phyloP scores from a whole-genome alignment of 495 filamentous ascomycete genomes.

The Neurospora tetrasperma region DNA sequence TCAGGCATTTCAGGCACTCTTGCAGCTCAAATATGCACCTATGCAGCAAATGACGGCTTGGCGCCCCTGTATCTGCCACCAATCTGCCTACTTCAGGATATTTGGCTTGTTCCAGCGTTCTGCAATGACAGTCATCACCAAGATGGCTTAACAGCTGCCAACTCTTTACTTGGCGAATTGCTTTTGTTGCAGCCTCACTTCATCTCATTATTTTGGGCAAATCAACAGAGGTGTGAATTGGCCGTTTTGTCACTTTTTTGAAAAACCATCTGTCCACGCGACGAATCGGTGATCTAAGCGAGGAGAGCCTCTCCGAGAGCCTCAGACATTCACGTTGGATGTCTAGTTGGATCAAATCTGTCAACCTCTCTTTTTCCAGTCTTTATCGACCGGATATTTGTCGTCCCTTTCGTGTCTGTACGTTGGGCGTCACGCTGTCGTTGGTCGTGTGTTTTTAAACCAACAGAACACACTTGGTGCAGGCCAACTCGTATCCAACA shows the following conservation, averaged over 20 bases:
- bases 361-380: neutral
- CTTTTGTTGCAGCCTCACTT: no score
- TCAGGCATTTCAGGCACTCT: conserved; percentile 20
- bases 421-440: neutral
- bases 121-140: neutral
- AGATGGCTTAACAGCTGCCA: neutral
- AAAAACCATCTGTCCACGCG: neutral
- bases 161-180: no score
- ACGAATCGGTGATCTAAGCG: neutral
- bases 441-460: neutral
- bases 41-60: conserved; percentile 18
- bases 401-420: neutral
- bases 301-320: neutral
- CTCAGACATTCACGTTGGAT: neutral
- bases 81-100: neutral
- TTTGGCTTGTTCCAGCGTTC: neutral
- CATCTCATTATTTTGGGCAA: neutral
- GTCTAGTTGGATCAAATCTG: no score
- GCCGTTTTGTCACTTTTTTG: neutral
- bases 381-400: neutral
- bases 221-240: neutral
- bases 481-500: neutral
- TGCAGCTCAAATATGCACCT: conserved; percentile 19
- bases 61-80: conserved; percentile 14
- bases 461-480: neutral